Conservation (phyloP, 306 rosid species). For the Rubus idaeus region DNA sequence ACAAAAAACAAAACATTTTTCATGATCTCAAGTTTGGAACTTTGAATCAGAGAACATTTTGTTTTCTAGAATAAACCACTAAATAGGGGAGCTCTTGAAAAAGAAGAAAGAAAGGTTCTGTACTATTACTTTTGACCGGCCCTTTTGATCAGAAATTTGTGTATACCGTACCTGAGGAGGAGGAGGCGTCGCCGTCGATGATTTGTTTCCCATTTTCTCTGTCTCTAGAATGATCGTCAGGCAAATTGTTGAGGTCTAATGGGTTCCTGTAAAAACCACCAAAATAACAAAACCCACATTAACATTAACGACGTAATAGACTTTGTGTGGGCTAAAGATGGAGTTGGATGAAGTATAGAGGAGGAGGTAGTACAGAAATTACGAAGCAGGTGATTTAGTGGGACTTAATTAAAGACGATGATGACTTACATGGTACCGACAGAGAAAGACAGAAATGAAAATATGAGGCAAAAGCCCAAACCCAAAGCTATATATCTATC, state of each 20-base stretch:
- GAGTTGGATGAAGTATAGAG: conserved; percentile 9
- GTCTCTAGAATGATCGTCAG: conserved; percentile 56
- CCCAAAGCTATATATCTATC: conserved; percentile 16
- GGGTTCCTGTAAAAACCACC: conserved; percentile 71
- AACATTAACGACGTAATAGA: background rate
- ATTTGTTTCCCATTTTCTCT: conserved; percentile 61
- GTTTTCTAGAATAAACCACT: background rate
- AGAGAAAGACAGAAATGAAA: conserved; percentile 48
- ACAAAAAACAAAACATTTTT: background rate
- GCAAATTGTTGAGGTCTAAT: conserved; percentile 90
- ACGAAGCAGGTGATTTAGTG: conserved; percentile 20
- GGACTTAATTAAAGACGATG: conserved; percentile 28
- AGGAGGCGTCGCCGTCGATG: conserved; percentile 44
- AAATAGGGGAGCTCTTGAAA: background rate
- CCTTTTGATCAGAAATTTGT: background rate
- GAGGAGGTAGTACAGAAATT: background rate
- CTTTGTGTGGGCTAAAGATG: background rate
- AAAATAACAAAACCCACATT: background rate
- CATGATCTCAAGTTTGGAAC: background rate
- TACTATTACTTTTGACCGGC: background rate
- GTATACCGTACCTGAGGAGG: conserved; percentile 43
- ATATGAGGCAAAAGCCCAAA: conserved; percentile 20
- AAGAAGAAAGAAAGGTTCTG: background rate
- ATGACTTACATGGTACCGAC: conserved; percentile 86
- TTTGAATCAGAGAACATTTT: background rate